phyloP scores from a whole-genome alignment of 2,329 filamentous ascomycete genomes.

The Apiospora pterosperma region DNA sequence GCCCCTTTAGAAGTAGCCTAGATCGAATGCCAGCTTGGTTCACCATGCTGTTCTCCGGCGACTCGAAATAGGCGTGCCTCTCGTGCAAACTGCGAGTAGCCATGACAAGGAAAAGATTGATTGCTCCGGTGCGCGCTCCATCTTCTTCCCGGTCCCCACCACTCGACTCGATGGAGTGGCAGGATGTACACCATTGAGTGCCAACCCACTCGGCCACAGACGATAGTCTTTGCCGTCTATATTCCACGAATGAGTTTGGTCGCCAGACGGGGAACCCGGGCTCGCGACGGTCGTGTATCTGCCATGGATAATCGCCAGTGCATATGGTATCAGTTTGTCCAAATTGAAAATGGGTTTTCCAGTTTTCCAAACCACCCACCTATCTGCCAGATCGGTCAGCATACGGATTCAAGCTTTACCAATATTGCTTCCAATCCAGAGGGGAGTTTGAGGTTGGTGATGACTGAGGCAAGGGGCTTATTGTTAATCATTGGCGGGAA shows the following conservation, averaged over 20 bases:
- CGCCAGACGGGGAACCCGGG: neutral
- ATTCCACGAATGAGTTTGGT: neutral
- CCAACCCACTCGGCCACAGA: neutral
- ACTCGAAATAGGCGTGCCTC: too few relatives aligned
- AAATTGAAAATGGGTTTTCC: neutral
- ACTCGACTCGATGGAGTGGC: neutral
- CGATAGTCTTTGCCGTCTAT: neutral
- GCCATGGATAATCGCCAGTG: neutral
- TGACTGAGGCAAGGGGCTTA: neutral
- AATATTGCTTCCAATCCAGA: neutral
- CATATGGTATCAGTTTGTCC: neutral
- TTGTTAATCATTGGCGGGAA: neutral
- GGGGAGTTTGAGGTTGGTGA: neutral
- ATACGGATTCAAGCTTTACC: neutral
- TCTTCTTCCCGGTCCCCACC: too few relatives aligned
- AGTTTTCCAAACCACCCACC: neutral
- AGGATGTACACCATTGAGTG: neutral
- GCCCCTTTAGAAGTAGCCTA: too few relatives aligned
- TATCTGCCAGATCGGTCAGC: neutral
- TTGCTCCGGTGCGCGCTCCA: neutral
- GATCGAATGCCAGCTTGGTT: too few relatives aligned
- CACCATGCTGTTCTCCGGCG: too few relatives aligned
- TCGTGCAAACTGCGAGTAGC: too few relatives aligned
- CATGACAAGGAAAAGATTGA: neutral
- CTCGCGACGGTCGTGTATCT: neutral